These are phyloP conservation scores for Pseudozyma tsukubaensis DNA, from an alignment of 1,284 basidiomycete genomes.

Conservation along the genomic window DNA sequence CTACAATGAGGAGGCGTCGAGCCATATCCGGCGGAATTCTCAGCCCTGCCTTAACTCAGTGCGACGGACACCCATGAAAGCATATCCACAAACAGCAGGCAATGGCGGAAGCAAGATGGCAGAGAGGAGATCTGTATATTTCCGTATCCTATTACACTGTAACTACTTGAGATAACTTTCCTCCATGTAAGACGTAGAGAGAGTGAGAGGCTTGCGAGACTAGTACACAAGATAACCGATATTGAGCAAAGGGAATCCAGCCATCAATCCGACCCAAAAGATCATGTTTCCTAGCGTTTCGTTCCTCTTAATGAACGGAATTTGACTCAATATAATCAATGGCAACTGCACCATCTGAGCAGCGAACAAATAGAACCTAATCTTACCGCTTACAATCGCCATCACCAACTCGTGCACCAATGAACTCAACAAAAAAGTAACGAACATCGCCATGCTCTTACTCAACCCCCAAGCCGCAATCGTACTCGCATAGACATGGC, in stretches of 20 bases:
- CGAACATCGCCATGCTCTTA: constrained; percentile 81
- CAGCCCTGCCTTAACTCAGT: too few species aligned
- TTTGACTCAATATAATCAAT: constrained; percentile 82
- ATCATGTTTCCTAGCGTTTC: constrained; percentile 73
- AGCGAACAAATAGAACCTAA: constrained; percentile 67
- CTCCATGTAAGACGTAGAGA: neutral
- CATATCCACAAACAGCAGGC: too few species aligned
- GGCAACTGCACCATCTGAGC: constrained; percentile 88
- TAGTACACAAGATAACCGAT: constrained; percentile 75
- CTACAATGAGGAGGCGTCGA: too few species aligned
- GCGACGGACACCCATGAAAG: too few species aligned
- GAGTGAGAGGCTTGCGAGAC: neutral
- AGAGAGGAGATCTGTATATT: too few species aligned
- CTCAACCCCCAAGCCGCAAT: constrained; percentile 82
- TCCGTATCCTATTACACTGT: too few species aligned
- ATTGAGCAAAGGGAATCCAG: constrained; percentile 91
- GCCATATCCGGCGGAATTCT: too few species aligned
- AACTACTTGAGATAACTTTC: too few species aligned
- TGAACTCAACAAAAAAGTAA: constrained; percentile 79
- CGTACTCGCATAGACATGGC: constrained; percentile 89
- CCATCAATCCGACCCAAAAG: constrained; percentile 86
- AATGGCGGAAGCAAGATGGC: too few species aligned
- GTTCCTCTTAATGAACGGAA: constrained; percentile 56
- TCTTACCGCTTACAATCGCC: constrained; percentile 73
- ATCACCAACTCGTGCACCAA: constrained; percentile 92